These are phyloP conservation scores for Lagenidium giganteum DNA, from an alignment of 352 stramenopile genomes.

Conservation along the genomic window DNA sequence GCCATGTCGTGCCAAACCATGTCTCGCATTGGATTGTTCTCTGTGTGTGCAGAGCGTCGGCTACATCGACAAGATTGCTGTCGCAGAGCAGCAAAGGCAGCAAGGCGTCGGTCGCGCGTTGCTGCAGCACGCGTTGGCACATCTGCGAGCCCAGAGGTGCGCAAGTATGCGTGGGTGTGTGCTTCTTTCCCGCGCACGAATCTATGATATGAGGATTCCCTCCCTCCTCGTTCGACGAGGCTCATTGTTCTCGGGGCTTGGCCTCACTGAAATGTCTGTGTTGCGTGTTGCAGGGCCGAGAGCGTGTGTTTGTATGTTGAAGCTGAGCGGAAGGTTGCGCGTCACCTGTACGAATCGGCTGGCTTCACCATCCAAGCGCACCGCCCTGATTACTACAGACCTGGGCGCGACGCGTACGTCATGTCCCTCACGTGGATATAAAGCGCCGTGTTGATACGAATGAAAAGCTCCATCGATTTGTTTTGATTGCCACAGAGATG, in stretches of 20 bases:
- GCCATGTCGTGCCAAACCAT: too few relatives aligned
- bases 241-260: neutral
- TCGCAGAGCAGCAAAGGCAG: slow-evolving; percentile 23
- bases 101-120: slow-evolving; percentile 26
- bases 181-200: too few relatives aligned
- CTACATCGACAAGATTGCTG: slow-evolving; percentile 41
- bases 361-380: slow-evolving; percentile 22
- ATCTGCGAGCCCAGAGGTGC: slow-evolving; percentile 22
- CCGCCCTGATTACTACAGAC: slow-evolving; percentile 36
- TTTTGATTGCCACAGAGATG: neutral
- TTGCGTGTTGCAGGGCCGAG: slow-evolving; percentile 14
- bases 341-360: slow-evolving; percentile 34
- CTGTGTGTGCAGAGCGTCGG: slow-evolving; percentile 20
- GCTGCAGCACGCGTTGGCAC: slow-evolving; percentile 24
- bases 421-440: too few relatives aligned
- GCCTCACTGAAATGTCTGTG: neutral
- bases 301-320: slow-evolving; percentile 24
- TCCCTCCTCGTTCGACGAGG: neutral
- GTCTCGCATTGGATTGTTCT: neutral
- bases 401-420: slow-evolving; percentile 30
- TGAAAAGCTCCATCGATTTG: slow-evolving; percentile 13
- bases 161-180: too few relatives aligned
- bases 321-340: slow-evolving; percentile 23
- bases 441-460: too few relatives aligned
- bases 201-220: slow-evolving; percentile 1